Percentiles rank a stretch among this genome's conserved stretches.
phyloP scores from a whole-genome alignment of 306 rosid species.

The Rubus parviflorus region DNA sequence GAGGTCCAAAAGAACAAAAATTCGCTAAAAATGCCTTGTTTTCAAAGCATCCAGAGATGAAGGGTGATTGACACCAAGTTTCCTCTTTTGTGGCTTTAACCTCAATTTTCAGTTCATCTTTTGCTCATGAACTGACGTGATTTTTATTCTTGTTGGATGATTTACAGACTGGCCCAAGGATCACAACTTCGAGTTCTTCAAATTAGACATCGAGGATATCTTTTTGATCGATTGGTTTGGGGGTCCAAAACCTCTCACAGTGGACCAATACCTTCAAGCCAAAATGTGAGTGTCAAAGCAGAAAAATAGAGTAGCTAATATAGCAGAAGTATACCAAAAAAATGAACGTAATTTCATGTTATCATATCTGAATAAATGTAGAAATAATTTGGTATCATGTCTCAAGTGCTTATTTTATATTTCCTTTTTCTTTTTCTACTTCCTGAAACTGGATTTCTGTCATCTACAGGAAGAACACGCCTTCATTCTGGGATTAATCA shows the following conservation, averaged over 20 bases:
- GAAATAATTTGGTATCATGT: neutral
- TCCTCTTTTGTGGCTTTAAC: conserved; percentile 12
- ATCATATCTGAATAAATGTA: conserved; percentile 11
- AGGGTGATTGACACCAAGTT: conserved; percentile 38
- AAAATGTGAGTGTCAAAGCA: conserved; percentile 40
- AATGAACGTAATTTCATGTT: neutral
- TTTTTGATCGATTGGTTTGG: conserved; percentile 87
- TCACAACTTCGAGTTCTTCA: conserved; percentile 71
- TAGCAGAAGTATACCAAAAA: neutral
- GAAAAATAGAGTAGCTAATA: conserved; percentile 9
- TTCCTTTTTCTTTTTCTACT: conserved; percentile 15
- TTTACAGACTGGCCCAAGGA: conserved; percentile 70
- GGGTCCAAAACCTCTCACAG: conserved; percentile 78
- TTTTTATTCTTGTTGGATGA: conserved; percentile 17
- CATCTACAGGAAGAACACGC: conserved; percentile 38
- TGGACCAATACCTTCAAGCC: conserved; percentile 61
- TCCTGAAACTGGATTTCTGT: conserved; percentile 7
- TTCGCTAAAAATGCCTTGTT: conserved; percentile 75
- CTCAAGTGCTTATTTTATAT: neutral
- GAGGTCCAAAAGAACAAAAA: conserved; percentile 51
- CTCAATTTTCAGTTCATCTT: neutral
- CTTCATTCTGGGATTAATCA: conserved; percentile 32
- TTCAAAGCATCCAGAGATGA: conserved; percentile 92
- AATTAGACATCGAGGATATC: conserved; percentile 67
- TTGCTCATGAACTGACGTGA: conserved; percentile 4